Conservation (phyloP, 352 stramenopile genomes). For the Phytopythium litorale region DNA sequence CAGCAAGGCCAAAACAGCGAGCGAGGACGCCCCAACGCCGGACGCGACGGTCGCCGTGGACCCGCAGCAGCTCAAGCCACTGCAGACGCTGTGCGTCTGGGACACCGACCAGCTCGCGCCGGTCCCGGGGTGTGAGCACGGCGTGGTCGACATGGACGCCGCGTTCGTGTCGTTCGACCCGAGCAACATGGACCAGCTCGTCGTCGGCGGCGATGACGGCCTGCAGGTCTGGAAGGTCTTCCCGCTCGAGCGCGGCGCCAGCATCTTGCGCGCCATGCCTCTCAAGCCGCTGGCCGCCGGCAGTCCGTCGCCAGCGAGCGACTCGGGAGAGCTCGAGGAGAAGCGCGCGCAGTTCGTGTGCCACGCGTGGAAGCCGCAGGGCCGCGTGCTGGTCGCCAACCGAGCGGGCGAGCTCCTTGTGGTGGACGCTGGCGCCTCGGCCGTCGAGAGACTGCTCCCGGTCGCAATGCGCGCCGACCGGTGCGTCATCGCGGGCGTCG, state of each 20-base stretch:
- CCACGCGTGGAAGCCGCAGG: slow-evolving; percentile 54
- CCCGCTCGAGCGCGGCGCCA: slow-evolving; percentile 21
- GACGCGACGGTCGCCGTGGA: background rate
- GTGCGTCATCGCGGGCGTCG: slow-evolving; percentile 36
- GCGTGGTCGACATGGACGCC: slow-evolving; percentile 19
- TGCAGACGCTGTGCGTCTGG: slow-evolving; percentile 48
- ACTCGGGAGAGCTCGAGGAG: slow-evolving; percentile 23
- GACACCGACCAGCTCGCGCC: slow-evolving; percentile 47
- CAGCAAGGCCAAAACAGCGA: background rate
- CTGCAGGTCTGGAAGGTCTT: slow-evolving; percentile 75
- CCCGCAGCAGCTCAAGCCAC: slow-evolving; percentile 1
- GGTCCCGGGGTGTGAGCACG: slow-evolving; percentile 42
- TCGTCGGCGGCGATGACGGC: slow-evolving; percentile 56
- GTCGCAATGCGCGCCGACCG: slow-evolving; percentile 27
- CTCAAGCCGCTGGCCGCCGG: background rate
- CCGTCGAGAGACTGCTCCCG: slow-evolving; percentile 28
- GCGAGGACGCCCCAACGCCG: background rate
- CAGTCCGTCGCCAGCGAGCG: background rate
- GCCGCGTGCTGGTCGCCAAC: slow-evolving; percentile 46
- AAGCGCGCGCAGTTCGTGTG: slow-evolving; percentile 43
- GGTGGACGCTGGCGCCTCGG: slow-evolving; percentile 30
- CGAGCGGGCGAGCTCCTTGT: slow-evolving; percentile 48
- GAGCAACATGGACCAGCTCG: slow-evolving; percentile 45
- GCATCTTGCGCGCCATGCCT: slow-evolving; percentile 22
- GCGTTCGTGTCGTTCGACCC: slow-evolving; percentile 74